Evolutionary conservation across 2,329 filamentous ascomycete genomes (phyloP), one percentile per base, ranked within the genome.

Genomic region (Colletotrichum camelliae): DNA sequence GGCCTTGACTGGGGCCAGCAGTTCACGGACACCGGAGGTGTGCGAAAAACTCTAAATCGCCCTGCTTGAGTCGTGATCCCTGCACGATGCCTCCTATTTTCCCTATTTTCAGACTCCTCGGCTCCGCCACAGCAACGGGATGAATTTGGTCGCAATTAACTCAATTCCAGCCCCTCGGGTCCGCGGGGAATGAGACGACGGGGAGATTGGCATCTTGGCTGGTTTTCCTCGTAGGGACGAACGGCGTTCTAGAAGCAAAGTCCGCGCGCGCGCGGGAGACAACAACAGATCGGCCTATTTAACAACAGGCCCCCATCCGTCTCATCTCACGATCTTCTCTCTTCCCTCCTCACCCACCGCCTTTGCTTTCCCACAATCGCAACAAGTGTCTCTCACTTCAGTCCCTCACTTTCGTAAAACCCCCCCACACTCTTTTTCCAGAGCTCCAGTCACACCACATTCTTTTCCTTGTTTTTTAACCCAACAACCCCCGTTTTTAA

Each of bases 41-140:
- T 55, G 70, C 74, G 70, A 58, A 75, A 52, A 75, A 75, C 70
- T 75, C 58, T 75, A 73, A 68, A 29, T 8, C 7, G 35, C 16
- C 27, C 24, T 62, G 43, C 57, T 57, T 68, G 74, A 75, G 74
- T 75, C 74, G 70, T 75, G 74, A 73, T 65, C 74, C 74, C 61
- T 66, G 70, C 43, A 35, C 70, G 24, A 48, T 16, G 16, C 35
- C 35, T 68, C 70, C 74, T 75, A 73, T 73, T 73, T 69, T 69
- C 39, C 64, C 74, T 75, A 73, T 75, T 73, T 69, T 69, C 39
- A 65, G 58, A 65, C 35, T 35, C 43, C n/a, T 52, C 16, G 70
- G 70, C 70, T 69, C 74, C 74, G 74, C 74, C 35, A 67, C 64
- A 52, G 43, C 43, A 39, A 65, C 27, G 39, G 57, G 33, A 70